Evolutionary conservation across 2,329 filamentous ascomycete genomes (phyloP).

Genomic region (Fusarium oligoseptatum): DNA sequence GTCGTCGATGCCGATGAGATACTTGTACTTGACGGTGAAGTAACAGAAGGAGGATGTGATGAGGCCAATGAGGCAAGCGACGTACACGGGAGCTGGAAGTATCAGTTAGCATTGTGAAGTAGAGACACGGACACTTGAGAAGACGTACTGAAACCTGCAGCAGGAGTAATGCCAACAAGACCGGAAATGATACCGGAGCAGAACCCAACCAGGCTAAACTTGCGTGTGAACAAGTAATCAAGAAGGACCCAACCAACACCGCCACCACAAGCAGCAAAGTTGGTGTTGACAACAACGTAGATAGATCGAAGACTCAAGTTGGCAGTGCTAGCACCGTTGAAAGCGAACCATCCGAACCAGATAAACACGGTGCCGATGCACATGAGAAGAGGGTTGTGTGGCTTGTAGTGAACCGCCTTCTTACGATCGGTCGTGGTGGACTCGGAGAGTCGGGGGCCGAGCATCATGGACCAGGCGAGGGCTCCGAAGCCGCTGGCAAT

Average conservation of each 20-base stretch:
- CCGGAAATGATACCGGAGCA: constrained; percentile 68
- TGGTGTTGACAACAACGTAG: constrained; percentile 70
- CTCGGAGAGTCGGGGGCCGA: constrained; percentile 65
- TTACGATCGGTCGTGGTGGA: constrained; percentile 31
- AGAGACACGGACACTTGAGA: accelerated
- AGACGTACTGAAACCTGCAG: constrained; percentile 60
- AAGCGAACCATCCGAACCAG: constrained; percentile 73
- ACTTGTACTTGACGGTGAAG: constrained; percentile 62
- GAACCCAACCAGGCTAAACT: constrained; percentile 44
- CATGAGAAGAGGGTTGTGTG: constrained; percentile 74
- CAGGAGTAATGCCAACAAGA: constrained; percentile 70
- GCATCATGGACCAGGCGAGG: constrained; percentile 72
- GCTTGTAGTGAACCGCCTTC: constrained; percentile 55
- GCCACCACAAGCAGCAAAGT: constrained; percentile 67
- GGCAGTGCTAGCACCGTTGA: constrained; percentile 64
- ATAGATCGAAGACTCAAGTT: constrained; percentile 66
- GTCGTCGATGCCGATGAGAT: constrained; percentile 76
- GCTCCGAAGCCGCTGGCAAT: constrained; percentile 74
- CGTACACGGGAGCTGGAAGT: constrained; percentile 60
- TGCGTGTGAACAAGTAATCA: constrained; percentile 61
- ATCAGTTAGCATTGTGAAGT: background rate
- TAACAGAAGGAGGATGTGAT: constrained; percentile 63
- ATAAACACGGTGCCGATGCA: constrained; percentile 74
- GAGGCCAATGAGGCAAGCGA: constrained; percentile 64
- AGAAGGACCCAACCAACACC: constrained; percentile 66